Percentiles rank a stretch among this genome's conserved stretches.
These are phyloP conservation scores for Paecilomyces sp. DNA, from an alignment of 2,329 filamentous ascomycete genomes.

Conservation along the genomic window DNA sequence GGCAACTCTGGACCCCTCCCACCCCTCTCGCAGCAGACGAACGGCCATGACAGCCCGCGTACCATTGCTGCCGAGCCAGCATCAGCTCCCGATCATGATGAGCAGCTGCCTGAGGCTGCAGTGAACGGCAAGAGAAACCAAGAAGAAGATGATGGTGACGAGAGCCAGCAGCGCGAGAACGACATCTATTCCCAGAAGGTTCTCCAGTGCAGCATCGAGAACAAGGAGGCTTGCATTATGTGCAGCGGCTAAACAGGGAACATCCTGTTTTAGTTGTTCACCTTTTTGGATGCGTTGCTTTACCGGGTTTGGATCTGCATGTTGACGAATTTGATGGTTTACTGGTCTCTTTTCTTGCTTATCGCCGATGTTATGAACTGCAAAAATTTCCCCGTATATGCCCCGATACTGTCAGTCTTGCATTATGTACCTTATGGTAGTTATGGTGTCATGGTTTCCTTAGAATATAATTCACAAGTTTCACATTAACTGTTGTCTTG, in stretches of 20 bases:
- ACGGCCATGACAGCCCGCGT: constrained; percentile 14
- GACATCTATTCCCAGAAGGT: constrained; percentile 96
- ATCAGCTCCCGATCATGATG: constrained; percentile 51
- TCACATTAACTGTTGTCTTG: neutral
- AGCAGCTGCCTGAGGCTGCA: constrained; percentile 57
- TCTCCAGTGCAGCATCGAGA: constrained; percentile 92
- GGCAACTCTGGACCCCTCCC: constrained; percentile 31
- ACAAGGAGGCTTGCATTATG: constrained; percentile 92
- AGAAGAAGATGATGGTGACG: constrained; percentile 64
- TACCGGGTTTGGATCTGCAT: neutral
- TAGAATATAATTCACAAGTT: neutral
- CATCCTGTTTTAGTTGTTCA: constrained; percentile 7
- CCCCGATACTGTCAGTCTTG: neutral
- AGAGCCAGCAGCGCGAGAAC: constrained; percentile 68
- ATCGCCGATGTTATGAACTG: neutral
- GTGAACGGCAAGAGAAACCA: constrained; percentile 31
- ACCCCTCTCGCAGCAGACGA: constrained; percentile 42
- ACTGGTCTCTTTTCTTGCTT: neutral
- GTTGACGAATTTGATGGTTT: neutral
- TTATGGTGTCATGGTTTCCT: neutral
- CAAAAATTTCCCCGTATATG: neutral
- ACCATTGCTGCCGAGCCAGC: constrained; percentile 61
- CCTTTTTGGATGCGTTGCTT: neutral
- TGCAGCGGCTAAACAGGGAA: constrained; percentile 70
- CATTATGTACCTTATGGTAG: neutral